These are phyloP conservation scores for Herpotrichia juniperi DNA, from an alignment of 2,329 filamentous ascomycete species.

Conservation along the genomic window DNA sequence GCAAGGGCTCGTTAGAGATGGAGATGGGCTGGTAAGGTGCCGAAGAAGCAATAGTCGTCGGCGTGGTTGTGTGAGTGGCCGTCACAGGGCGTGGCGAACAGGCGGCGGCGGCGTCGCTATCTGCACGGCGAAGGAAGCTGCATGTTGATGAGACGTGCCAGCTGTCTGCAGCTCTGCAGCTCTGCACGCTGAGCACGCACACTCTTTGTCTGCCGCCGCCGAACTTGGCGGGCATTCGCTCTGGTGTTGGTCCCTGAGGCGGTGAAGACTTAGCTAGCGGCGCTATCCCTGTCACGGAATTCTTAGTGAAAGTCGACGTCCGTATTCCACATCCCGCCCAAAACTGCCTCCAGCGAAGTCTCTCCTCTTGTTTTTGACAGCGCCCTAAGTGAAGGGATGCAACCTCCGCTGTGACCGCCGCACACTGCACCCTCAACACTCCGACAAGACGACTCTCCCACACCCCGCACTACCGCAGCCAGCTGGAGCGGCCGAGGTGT, in stretches of 20 bases:
- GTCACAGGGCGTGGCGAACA: not conserved
- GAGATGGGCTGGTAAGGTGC: slow-evolving; percentile 4
- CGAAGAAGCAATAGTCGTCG: slow-evolving; percentile 5
- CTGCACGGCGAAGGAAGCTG: slow-evolving; percentile 2
- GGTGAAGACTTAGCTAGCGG: slow-evolving; percentile 21
- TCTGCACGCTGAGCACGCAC: not conserved
- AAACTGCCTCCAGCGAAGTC: not conserved
- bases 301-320: slow-evolving; percentile 18
- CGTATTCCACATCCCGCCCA: slow-evolving; percentile 8
- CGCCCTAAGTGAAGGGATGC: slow-evolving; percentile 26
- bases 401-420: slow-evolving; percentile 34
- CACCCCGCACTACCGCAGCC: slow-evolving; percentile 5
- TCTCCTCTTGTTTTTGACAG: not conserved
- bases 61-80: not conserved
- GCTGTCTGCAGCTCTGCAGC: not conserved
- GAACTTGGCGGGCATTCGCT: slow-evolving; percentile 8
- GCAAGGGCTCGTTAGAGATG: slow-evolving; percentile 11
- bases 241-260: slow-evolving; percentile 26
- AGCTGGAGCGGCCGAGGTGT: slow-evolving; percentile 10
- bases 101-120: not conserved
- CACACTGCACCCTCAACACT: slow-evolving; percentile 13
- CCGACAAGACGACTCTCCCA: not conserved
- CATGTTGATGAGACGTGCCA: slow-evolving; percentile 4
- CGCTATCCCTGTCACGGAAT: slow-evolving; percentile 22
- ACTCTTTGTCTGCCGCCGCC: not conserved